Conservation (phyloP, 2,329 filamentous ascomycete species). For the Neonectria sp. region DNA sequence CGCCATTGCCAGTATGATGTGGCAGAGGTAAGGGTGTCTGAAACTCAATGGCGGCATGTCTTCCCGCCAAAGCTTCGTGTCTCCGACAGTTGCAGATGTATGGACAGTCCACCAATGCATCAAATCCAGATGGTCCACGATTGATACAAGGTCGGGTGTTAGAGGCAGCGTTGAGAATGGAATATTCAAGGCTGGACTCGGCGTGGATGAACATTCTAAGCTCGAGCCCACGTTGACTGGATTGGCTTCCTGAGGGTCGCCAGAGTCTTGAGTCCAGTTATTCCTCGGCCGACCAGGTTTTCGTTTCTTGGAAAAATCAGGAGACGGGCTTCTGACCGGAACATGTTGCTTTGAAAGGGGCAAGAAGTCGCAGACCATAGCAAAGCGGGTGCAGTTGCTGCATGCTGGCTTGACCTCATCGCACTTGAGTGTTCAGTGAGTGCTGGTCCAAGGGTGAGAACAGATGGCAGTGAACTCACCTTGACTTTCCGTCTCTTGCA, state of each 20-base stretch:
- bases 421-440: slow-evolving; percentile 20
- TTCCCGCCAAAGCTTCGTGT: neutral
- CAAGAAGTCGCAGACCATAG: slow-evolving; percentile 15
- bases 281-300: neutral
- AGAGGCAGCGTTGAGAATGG: no score
- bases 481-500: slow-evolving; percentile 23
- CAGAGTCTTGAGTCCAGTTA: neutral
- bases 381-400: slow-evolving; percentile 16
- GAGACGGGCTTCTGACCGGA: neutral
- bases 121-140: neutral
- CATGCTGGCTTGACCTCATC: slow-evolving; percentile 29
- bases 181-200: neutral
- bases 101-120: slow-evolving; percentile 11
- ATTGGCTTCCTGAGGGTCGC: neutral
- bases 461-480: neutral
- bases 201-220: neutral
- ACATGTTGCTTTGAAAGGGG: neutral
- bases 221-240: neutral
- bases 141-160: neutral
- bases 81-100: neutral
- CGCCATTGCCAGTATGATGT: slow-evolving; percentile 10
- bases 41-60: neutral
- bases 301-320: neutral
- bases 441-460: neutral
- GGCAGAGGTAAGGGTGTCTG: neutral